Evolutionary conservation across 176 grass and related monocot genomes (phyloP).

Genomic region (Poa pratensis): DNA sequence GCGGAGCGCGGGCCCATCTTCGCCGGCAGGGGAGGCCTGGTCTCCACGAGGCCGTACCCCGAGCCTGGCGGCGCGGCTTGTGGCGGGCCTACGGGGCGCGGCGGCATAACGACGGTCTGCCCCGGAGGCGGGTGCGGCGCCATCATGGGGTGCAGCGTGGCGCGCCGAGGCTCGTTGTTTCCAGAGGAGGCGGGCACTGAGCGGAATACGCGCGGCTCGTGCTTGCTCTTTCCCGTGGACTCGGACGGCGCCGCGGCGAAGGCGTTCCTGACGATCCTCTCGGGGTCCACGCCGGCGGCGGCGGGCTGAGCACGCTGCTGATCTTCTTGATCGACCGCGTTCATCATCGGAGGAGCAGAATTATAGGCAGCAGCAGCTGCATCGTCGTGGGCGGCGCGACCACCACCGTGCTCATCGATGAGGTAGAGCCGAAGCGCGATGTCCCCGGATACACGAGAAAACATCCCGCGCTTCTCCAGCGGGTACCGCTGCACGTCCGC

Average conservation of each 20-base stretch:
- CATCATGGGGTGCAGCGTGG: constrained; percentile 34
- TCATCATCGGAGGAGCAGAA: not conserved
- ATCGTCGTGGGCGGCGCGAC: not conserved
- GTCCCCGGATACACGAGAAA: constrained; percentile 83
- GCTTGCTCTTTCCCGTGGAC: constrained; percentile 12
- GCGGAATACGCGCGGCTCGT: constrained; percentile 45
- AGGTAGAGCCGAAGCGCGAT: constrained; percentile 63
- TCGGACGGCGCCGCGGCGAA: constrained; percentile 27
- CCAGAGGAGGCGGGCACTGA: constrained; percentile 1
- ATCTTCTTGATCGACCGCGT: not conserved
- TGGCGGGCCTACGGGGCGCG: not conserved
- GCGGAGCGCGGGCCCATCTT: constrained; percentile 42
- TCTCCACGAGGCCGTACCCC: constrained; percentile 40
- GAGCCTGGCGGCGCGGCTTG: not conserved
- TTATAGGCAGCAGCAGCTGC: not conserved
- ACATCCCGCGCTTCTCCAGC: constrained; percentile 72
- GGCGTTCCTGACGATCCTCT: constrained; percentile 32
- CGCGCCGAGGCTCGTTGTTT: not conserved
- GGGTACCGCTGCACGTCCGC: constrained; percentile 68
- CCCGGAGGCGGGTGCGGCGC: constrained; percentile 50
- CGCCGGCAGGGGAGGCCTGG: constrained; percentile 51
- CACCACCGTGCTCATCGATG: not conserved
- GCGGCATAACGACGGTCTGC: constrained; percentile 45
- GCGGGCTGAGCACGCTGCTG: constrained; percentile 16
- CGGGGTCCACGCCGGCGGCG: not conserved